phyloP scores from a whole-genome alignment of 2,329 filamentous ascomycete genomes.

The Aspergillus carbonarius region DNA sequence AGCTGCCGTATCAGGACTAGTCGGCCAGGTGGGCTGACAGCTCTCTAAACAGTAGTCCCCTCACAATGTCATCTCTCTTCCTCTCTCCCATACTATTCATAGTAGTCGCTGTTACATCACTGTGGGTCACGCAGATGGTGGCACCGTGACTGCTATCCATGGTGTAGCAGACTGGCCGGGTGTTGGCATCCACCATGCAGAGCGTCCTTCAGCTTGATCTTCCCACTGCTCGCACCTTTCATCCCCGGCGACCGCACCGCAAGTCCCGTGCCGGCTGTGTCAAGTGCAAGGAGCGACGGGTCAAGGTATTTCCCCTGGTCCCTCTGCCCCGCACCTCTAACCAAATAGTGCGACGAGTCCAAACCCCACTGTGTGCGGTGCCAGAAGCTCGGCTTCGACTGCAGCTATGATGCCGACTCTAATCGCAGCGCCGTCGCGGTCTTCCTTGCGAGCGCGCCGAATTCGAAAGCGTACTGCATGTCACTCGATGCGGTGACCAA shows the following conservation, averaged over 20 bases:
- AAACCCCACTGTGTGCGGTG: slow-evolving; percentile 35
- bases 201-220: slow-evolving; percentile 25
- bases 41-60: too few relatives aligned
- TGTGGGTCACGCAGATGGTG: neutral
- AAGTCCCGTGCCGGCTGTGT: slow-evolving; percentile 37
- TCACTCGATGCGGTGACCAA: slow-evolving; percentile 21
- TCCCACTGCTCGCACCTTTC: slow-evolving; percentile 24
- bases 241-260: slow-evolving; percentile 33
- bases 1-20: neutral
- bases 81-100: neutral
- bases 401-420: slow-evolving; percentile 25
- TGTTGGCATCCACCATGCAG: slow-evolving; percentile 14
- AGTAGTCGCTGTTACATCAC: neutral
- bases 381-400: slow-evolving; percentile 30
- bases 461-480: slow-evolving; percentile 21
- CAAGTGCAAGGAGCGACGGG: slow-evolving; percentile 35
- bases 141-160: neutral
- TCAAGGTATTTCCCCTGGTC: slow-evolving; percentile 29
- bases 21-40: neutral
- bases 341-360: slow-evolving; percentile 35
- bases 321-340: too few relatives aligned
- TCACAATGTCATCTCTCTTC: neutral
- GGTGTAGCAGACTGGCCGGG: neutral
- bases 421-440: slow-evolving; percentile 2
- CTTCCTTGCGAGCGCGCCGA: slow-evolving; percentile 10